These are phyloP conservation scores for Achaetomiella virescens DNA, from an alignment of 495 filamentous ascomycete genomes.

Conservation along the genomic window DNA sequence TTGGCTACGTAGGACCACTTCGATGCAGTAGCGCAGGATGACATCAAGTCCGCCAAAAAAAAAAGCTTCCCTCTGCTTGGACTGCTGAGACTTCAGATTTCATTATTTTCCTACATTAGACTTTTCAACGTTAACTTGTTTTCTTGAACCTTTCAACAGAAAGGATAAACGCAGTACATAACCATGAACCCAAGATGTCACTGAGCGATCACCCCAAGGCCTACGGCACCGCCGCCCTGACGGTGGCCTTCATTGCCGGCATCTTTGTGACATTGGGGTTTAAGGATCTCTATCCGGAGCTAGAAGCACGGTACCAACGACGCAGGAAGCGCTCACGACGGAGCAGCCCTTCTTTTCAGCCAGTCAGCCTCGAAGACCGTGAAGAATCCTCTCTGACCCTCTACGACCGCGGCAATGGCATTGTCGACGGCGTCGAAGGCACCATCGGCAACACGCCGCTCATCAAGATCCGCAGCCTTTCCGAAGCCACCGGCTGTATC, in stretches of 20 bases:
- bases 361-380: conserved; percentile 50
- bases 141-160: background rate
- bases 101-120: background rate
- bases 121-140: background rate
- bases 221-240: conserved; percentile 53
- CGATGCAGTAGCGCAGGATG: conserved; percentile 3
- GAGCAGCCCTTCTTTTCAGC: conserved; percentile 35
- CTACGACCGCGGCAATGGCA: conserved; percentile 21
- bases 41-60: conserved; percentile 14
- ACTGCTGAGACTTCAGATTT: background rate
- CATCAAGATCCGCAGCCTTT: conserved; percentile 79
- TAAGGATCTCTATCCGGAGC: conserved; percentile 67
- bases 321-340: conserved; percentile 21
- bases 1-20: background rate
- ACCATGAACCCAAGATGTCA: conserved; percentile 34
- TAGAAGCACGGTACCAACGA: conserved; percentile 56
- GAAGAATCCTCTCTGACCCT: conserved; percentile 18
- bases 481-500: conserved; percentile 83
- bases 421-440: conserved; percentile 74
- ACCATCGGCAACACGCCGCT: conserved; percentile 93
- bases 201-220: conserved; percentile 49
- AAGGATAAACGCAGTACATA: background rate
- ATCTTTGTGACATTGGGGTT: conserved; percentile 64
- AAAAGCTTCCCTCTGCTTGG: background rate
- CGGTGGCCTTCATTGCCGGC: conserved; percentile 67